phyloP scores from a whole-genome alignment of 2,329 filamentous ascomycete species.

The Leptographium galeiforme region DNA sequence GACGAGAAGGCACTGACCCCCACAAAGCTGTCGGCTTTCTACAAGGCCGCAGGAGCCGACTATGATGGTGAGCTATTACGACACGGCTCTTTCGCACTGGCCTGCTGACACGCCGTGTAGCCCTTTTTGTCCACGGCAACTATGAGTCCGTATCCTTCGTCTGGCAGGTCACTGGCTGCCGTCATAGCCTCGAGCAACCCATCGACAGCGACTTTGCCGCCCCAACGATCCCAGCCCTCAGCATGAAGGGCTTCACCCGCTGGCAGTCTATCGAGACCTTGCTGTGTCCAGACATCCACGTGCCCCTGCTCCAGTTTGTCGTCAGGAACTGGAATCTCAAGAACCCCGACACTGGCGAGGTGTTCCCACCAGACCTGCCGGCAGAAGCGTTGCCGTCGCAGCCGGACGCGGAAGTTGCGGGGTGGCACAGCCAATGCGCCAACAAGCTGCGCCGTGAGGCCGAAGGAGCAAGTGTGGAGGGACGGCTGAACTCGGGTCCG shows the following conservation, averaged over 20 bases:
- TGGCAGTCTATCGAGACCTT: conserved; percentile 91
- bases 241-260: conserved; percentile 70
- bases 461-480: conserved; percentile 19
- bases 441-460: conserved; percentile 54
- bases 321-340: conserved; percentile 64
- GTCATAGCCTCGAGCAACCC: conserved; percentile 76
- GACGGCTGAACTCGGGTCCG: conserved; percentile 12
- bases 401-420: conserved; percentile 67
- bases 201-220: conserved; percentile 57
- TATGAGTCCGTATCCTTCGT: conserved; percentile 73
- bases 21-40: conserved; percentile 62
- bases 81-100: neutral
- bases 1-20: conserved; percentile 43
- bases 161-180: conserved; percentile 81
- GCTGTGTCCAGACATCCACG: conserved; percentile 77
- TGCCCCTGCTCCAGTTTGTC: conserved; percentile 67
- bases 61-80: conserved; percentile 44
- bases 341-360: conserved; percentile 58
- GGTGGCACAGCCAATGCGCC: conserved; percentile 73
- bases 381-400: conserved; percentile 52
- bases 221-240: conserved; percentile 72
- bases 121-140: conserved; percentile 66
- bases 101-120: conserved; percentile 18
- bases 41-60: conserved; percentile 59
- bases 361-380: conserved; percentile 48